These are phyloP conservation scores for Pseudozyma hubeiensis DNA, from an alignment of 1,284 basidiomycete species.

Conservation along the genomic window DNA sequence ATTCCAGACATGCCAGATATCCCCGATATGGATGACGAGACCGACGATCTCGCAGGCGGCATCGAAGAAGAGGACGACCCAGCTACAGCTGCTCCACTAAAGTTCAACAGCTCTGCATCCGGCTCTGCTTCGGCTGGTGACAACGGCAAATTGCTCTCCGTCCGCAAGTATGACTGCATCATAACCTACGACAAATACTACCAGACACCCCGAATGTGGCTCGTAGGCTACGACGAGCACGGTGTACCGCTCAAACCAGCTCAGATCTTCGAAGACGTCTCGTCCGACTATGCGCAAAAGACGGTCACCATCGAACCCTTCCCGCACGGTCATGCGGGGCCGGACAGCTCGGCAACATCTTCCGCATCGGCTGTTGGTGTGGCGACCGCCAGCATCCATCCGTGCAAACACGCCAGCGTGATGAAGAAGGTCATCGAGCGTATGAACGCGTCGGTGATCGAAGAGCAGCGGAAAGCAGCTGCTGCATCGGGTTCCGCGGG, in stretches of 20 bases:
- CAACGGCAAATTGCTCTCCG: conserved; percentile 81
- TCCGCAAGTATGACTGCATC: conserved; percentile 98
- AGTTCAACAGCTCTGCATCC: conserved; percentile 2
- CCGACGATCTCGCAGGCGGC: conserved; percentile 54
- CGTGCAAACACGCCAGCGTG: conserved; percentile 97
- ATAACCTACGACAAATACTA: conserved; percentile 93
- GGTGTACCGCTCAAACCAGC: conserved; percentile 72
- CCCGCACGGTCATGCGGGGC: conserved; percentile 82
- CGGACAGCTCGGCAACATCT: conserved; percentile 25
- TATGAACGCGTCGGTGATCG: conserved; percentile 78
- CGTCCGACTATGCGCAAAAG: conserved; percentile 96
- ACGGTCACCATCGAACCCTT: conserved; percentile 99
- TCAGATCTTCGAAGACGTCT: conserved; percentile 97
- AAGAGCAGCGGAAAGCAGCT: conserved; percentile 70
- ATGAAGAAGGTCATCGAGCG: conserved; percentile 99
- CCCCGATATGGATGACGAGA: conserved; percentile 62
- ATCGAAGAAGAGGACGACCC: conserved; percentile 62
- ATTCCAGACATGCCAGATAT: conserved; percentile 60
- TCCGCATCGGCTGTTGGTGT: conserved; percentile 26
- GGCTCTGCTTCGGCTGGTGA: conserved; percentile 72
- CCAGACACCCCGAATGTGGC: conserved; percentile 66
- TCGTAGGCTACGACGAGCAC: conserved; percentile 66
- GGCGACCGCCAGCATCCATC: conserved; percentile 80
- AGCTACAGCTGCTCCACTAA: conserved; percentile 58
- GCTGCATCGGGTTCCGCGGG: conserved; percentile 33